phyloP scores from a whole-genome alignment of 306 rosid species.

The Vigna reflexopilosa region DNA sequence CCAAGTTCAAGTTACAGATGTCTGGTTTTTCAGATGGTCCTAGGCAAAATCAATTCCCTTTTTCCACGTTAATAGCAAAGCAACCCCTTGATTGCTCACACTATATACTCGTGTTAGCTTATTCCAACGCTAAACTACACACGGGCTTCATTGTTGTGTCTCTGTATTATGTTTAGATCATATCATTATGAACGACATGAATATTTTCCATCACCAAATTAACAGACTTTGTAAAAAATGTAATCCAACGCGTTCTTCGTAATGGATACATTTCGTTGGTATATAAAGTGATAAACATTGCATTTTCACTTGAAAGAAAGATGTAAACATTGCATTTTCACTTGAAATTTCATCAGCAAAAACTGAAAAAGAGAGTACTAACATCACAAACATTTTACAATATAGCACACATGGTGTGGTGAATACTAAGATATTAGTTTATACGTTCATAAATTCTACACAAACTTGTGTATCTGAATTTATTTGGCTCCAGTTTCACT shows the following conservation, averaged over 20 bases:
- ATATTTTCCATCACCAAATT: conserved; percentile 1
- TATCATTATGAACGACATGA: neutral
- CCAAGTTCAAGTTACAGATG: too few relatives aligned
- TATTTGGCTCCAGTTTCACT: conserved; percentile 32
- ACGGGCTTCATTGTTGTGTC: neutral
- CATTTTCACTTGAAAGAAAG: conserved; percentile 9
- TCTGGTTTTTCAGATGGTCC: too few relatives aligned
- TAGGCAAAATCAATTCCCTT: too few relatives aligned
- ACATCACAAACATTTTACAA: conserved; percentile 43
- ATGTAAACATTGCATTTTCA: neutral
- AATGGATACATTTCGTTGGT: neutral
- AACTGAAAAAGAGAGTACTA: neutral
- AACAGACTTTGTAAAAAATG: neutral
- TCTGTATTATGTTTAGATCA: neutral
- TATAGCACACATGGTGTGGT: conserved; percentile 22
- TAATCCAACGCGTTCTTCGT: neutral
- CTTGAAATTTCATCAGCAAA: conserved; percentile 26
- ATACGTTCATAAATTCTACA: conserved; percentile 27
- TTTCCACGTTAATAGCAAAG: too few relatives aligned
- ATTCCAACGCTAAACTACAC: too few relatives aligned
- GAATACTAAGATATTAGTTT: conserved; percentile 8
- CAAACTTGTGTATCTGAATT: conserved; percentile 35
- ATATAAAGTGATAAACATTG: neutral
- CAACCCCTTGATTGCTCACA: too few relatives aligned
- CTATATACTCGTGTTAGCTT: too few relatives aligned